Evolutionary conservation across 140 eudicot genomes (phyloP).

Genomic region (Anethum foeniculum): DNA sequence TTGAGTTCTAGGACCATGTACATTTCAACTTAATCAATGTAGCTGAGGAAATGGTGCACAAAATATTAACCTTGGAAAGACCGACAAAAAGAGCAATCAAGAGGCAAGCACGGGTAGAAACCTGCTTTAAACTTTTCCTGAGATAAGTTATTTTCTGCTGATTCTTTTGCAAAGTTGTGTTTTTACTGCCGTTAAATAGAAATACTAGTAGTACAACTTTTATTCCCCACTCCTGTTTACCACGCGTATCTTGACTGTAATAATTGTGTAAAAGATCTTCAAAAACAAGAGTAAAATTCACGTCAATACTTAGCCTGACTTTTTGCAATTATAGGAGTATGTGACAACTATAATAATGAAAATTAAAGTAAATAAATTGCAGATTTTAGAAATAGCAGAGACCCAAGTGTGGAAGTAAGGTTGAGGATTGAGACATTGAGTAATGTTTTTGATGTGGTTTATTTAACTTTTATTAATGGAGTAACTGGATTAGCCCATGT

Average conservation of each 20-base stretch:
- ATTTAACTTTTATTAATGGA: neutral
- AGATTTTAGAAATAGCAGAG: neutral
- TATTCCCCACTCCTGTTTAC: neutral
- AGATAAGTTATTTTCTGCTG: neutral
- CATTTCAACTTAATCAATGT: too few species aligned
- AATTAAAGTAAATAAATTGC: too few species aligned
- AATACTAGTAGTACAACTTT: neutral
- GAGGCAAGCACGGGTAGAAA: neutral
- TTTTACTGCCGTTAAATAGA: neutral
- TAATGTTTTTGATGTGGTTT: neutral
- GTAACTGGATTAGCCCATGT: neutral
- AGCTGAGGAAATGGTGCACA: too few species aligned
- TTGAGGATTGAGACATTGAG: neutral
- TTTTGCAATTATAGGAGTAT: neutral
- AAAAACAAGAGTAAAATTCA: neutral
- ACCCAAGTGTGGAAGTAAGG: neutral
- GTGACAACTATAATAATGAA: neutral
- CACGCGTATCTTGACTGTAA: constrained; percentile 8
- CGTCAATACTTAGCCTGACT: neutral
- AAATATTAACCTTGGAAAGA: neutral
- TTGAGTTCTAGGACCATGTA: too few species aligned
- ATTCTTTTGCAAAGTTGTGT: neutral
- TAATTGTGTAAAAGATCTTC: neutral
- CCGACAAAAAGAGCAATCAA: constrained; percentile 1
- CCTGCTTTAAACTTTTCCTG: neutral